Conservation (phyloP, 768 basidiomycete genomes). For the Pleurotus sapidus region DNA sequence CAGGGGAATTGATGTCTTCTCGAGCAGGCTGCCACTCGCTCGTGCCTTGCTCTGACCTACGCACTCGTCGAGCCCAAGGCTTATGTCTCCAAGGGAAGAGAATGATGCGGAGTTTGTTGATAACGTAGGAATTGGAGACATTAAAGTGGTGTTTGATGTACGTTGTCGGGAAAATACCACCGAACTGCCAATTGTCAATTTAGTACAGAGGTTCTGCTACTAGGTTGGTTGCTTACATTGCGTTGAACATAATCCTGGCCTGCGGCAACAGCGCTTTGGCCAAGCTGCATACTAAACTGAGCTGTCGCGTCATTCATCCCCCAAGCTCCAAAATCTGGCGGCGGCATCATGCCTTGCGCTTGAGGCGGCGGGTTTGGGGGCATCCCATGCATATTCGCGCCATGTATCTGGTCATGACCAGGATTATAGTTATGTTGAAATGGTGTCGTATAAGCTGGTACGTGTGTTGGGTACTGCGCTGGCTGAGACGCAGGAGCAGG, state of each 20-base stretch:
- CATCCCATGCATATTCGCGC: slow-evolving; percentile 17
- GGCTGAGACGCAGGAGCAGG: slow-evolving; percentile 36
- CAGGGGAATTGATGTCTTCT: slow-evolving; percentile 94
- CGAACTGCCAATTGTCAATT: slow-evolving; percentile 51
- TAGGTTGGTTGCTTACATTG: slow-evolving; percentile 57
- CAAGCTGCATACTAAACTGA: slow-evolving; percentile 94
- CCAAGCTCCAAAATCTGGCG: slow-evolving; percentile 66
- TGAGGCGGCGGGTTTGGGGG: slow-evolving; percentile 25
- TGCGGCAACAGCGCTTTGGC: slow-evolving; percentile 85
- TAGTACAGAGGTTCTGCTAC: background rate
- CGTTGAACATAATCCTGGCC: slow-evolving; percentile 96
- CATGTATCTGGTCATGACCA: slow-evolving; percentile 24
- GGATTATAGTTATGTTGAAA: slow-evolving; percentile 44
- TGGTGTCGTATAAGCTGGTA: slow-evolving; percentile 45
- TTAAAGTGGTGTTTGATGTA: slow-evolving; percentile 91
- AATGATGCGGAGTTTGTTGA: slow-evolving; percentile 81
- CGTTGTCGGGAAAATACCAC: slow-evolving; percentile 70
- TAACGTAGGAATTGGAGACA: slow-evolving; percentile 94
- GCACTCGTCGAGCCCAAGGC: slow-evolving; percentile 76
- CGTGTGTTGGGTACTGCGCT: slow-evolving; percentile 30
- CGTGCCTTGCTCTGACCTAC: slow-evolving; percentile 60
- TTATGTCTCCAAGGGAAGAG: slow-evolving; percentile 96
- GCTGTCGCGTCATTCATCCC: slow-evolving; percentile 92
- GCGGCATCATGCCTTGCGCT: slow-evolving; percentile 17
- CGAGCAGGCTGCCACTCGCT: slow-evolving; percentile 86